Percentiles rank a stretch among this genome's conserved stretches.
These are phyloP conservation scores for Yamadazyma diddensiae DNA, from an alignment of 1,139 yeast species.

Conservation along the genomic window DNA sequence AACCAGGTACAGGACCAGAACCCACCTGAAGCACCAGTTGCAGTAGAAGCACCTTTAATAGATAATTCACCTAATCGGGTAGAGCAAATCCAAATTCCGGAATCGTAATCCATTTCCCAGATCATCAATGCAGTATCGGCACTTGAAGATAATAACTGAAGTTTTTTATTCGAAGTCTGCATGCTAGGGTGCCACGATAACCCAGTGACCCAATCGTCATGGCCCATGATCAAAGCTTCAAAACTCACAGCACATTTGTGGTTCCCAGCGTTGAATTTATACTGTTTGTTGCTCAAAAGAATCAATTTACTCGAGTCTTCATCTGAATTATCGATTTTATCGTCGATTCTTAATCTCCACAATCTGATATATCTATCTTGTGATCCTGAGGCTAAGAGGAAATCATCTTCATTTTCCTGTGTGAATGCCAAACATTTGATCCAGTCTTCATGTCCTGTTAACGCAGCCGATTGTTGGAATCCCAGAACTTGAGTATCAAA, in stretches of 20 bases:
- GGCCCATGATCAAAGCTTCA: slow-evolving; percentile 95
- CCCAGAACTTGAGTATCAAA: slow-evolving; percentile 21
- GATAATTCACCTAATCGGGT: slow-evolving; percentile 87
- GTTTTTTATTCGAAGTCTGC: slow-evolving; percentile 24
- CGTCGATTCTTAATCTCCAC: slow-evolving; percentile 71
- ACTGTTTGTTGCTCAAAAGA: slow-evolving; percentile 63
- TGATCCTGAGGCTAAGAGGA: slow-evolving; percentile 77
- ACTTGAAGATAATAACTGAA: slow-evolving; percentile 75
- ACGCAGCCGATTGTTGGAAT: slow-evolving; percentile 44
- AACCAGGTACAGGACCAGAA: slow-evolving; percentile 93
- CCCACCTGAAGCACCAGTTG: slow-evolving; percentile 98
- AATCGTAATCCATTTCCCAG: slow-evolving; percentile 87
- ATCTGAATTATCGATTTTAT: slow-evolving; percentile 53
- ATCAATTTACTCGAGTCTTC: slow-evolving; percentile 54
- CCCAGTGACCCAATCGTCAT: slow-evolving; percentile 95
- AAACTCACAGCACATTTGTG: slow-evolving; percentile 60
- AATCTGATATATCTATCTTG: slow-evolving; percentile 87
- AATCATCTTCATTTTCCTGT: slow-evolving; percentile 43
- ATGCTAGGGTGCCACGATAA: slow-evolving; percentile 70
- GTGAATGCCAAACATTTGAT: slow-evolving; percentile 69
- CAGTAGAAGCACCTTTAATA: slow-evolving; percentile 95
- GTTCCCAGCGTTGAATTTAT: slow-evolving; percentile 41
- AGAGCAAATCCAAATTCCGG: slow-evolving; percentile 89
- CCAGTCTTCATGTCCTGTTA: slow-evolving; percentile 96
- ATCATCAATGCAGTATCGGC: slow-evolving; percentile 93